A percentile compares a stretch with the other conserved stretches of the same genome.
Conservation (phyloP, 1,139 yeast species). For the Blastobotrys proliferans region DNA sequence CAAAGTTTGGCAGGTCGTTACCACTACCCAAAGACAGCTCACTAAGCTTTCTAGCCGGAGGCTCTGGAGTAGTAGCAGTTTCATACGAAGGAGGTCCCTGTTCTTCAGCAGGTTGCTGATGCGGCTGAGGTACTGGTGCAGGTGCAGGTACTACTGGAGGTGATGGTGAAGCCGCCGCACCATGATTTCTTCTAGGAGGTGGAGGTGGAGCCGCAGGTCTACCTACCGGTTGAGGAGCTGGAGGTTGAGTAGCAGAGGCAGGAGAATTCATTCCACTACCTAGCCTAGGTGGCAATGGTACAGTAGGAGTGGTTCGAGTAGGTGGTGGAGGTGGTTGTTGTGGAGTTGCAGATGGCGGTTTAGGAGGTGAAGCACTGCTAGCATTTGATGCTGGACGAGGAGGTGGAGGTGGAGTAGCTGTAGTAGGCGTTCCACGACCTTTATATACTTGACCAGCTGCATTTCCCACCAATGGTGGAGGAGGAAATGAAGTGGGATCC, state of each 20-base stretch:
- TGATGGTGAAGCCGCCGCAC: slow-evolving; percentile 12
- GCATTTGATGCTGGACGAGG: slow-evolving; percentile 9
- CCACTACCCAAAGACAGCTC: not conserved
- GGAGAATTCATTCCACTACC: slow-evolving; percentile 5
- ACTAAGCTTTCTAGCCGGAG: slow-evolving; percentile 7
- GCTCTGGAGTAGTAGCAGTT: not conserved
- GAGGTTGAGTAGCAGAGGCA: slow-evolving; percentile 13
- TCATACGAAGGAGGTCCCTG: slow-evolving; percentile 5
- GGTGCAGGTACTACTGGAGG: slow-evolving; percentile 9
- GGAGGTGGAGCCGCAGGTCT: slow-evolving; percentile 11
- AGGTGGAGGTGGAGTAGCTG: slow-evolving; percentile 7
- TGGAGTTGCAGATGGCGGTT: slow-evolving; percentile 15
- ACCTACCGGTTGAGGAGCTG: slow-evolving; percentile 10
- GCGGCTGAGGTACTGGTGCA: not conserved
- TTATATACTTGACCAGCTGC: slow-evolving; percentile 8
- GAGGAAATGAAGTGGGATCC: slow-evolving; percentile 42
- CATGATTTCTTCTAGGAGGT: slow-evolving; percentile 13
- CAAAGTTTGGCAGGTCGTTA: slow-evolving; percentile 28
- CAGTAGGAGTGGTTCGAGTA: slow-evolving; percentile 9
- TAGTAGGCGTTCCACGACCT: slow-evolving; percentile 9
- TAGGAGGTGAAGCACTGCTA: slow-evolving; percentile 7
- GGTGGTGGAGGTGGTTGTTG: slow-evolving; percentile 12
- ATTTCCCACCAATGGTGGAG: slow-evolving; percentile 39
- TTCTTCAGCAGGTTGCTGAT: slow-evolving; percentile 4
- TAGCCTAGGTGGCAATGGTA: slow-evolving; percentile 15